Base-by-base conservation (phyloP, 805 yeast genomes). In the Candida michaelii region DNA sequence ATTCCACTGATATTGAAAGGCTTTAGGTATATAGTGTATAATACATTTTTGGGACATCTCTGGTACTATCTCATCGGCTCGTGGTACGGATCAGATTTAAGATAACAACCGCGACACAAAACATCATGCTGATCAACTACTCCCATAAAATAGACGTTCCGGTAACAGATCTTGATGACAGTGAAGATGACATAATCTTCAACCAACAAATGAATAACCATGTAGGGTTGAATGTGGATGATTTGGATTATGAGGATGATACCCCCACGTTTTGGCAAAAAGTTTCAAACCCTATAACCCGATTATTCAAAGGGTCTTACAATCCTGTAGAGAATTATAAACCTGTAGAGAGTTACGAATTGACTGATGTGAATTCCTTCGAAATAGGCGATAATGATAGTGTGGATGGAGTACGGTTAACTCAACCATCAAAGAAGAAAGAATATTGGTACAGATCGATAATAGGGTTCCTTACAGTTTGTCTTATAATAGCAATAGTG, bases 101-200 rank as follows among this genome's bases (percentile, higher is more conserved):
- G 23, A 21, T 25, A 9, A 12, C 29, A n/a, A 29, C 18, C 29
- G 24, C 24, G 24, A 36, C 6, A 4, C 15, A n/a, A 32, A 5
- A 36, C 17, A 36, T 30, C 19, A 48, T 48, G 51, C 44, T 48
- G 23, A 30, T 48, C 3, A 45, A 48, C 30, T 48, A 48, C 45
- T 14, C 56, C 56, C 76, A 74, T 48, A 60, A 55, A 1, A 75
- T 71, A 5, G 86, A 80, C 47, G 55, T 76, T 3, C 85, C 85
- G 0, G 66, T 80, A 4, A 75, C 81, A 0, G 72, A 80, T 51
- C 59, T 80, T 42, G 84, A 80, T 50, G 73, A 66, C 17, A 52
- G 53, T 3, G 73, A 60, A 12, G 75, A 69, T 41, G 70, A 66
- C 42, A 44, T 59, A 14, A 33, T 64, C 3, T 56, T 58, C 44